phyloP scores from a whole-genome alignment of 129 eudicot genomes.

The Centella asiatica region DNA sequence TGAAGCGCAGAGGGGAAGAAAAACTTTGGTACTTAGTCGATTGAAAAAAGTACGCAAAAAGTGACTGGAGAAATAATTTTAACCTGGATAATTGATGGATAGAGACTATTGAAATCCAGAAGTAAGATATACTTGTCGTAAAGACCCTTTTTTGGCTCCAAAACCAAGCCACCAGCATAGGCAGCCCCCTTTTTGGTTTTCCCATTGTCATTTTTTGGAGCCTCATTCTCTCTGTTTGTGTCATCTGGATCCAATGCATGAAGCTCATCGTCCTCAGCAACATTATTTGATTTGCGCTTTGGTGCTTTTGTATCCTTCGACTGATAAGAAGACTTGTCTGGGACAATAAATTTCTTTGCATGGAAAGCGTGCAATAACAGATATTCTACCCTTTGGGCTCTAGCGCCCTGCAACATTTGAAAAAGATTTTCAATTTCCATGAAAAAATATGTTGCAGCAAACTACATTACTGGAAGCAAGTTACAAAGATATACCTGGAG shows the following conservation, averaged over 20 bases:
- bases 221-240: slow-evolving; percentile 32
- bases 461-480: slow-evolving; percentile 1
- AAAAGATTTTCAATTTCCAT: not conserved
- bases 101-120: slow-evolving; percentile 96
- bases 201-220: slow-evolving; percentile 33
- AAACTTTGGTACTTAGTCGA: not conserved
- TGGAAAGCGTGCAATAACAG: slow-evolving; percentile 90
- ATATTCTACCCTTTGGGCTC: slow-evolving; percentile 98
- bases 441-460: not conserved
- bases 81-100: slow-evolving; percentile 99
- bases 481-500: slow-evolving; percentile 61
- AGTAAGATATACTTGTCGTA: slow-evolving; percentile 92
- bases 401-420: slow-evolving; percentile 71
- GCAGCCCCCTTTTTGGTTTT: slow-evolving; percentile 78
- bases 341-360: slow-evolving; percentile 91
- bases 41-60: slow-evolving; percentile 5
- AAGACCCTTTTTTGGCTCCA: slow-evolving; percentile 95
- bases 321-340: slow-evolving; percentile 62
- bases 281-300: slow-evolving; percentile 58
- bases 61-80: slow-evolving; percentile 15
- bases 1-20: slow-evolving; percentile 3
- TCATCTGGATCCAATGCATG: slow-evolving; percentile 47
- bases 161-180: slow-evolving; percentile 94
- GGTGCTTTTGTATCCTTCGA: slow-evolving; percentile 52
- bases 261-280: slow-evolving; percentile 36